Evolutionary conservation across 73 alveolate genomes (phyloP).

Genomic region (Paramecium pentaurelia): DNA sequence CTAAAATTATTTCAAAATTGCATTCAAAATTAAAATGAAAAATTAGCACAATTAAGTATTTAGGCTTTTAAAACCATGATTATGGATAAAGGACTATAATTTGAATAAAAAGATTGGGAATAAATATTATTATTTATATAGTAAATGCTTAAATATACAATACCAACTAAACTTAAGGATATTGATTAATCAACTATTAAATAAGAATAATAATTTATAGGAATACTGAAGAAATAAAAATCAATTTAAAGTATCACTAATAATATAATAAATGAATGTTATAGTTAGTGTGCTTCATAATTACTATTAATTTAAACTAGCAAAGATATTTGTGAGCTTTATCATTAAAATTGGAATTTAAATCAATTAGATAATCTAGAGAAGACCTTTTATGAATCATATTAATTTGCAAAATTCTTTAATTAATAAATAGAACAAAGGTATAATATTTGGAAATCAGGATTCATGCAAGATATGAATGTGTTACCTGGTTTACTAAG

Average conservation of each 20-base stretch:
- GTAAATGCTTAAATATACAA: conserved; percentile 46
- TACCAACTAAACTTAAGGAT: conserved; percentile 14
- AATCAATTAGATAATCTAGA: conserved; percentile 1
- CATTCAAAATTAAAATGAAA: conserved; percentile 47
- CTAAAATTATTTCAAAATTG: conserved; percentile 33
- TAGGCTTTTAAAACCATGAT: conserved; percentile 53
- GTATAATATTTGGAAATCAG: conserved; percentile 46
- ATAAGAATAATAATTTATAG: background rate
- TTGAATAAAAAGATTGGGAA: conserved; percentile 53
- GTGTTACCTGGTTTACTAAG: conserved; percentile 51
- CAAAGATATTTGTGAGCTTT: background rate
- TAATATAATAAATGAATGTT: conserved; percentile 11
- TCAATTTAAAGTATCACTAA: background rate
- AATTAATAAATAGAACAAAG: conserved; percentile 43
- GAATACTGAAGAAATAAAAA: background rate
- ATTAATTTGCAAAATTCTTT: conserved; percentile 45
- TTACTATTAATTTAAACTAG: conserved; percentile 22
- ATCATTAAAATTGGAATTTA: background rate
- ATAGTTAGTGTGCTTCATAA: conserved; percentile 47
- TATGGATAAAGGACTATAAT: background rate
- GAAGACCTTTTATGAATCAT: conserved; percentile 9
- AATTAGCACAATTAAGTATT: conserved; percentile 38
- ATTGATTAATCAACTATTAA: background rate
- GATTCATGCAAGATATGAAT: conserved; percentile 45
- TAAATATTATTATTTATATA: background rate